Evolutionary conservation across 768 basidiomycete genomes (phyloP), one percentile per base, ranked within the genome.

Genomic region (Boletus bicolor): DNA sequence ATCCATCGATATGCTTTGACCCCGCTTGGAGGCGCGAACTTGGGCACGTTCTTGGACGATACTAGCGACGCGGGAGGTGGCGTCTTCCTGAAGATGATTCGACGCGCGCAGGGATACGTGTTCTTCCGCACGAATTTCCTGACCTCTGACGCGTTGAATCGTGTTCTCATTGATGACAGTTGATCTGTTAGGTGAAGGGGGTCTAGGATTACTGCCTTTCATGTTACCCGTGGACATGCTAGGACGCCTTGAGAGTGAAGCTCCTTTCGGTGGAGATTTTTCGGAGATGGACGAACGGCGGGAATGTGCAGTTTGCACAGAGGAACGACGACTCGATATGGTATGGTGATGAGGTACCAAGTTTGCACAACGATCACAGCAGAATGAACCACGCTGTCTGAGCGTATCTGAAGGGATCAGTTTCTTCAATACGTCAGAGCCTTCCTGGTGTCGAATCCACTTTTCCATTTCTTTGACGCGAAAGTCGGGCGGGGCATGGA

Each of bases 391-490:
- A 28, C 68, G 70, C 19, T 70, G 64, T 42, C 58, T 58, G 24
- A 68, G 43, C 9, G 51, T 52, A 38, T 72, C 68, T 10, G 49
- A 36, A 4, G 62, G 37, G 14, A 59, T 24, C 39, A 48, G 54
- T 58, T 56, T 70, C 56, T 62, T 71, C 44, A 65, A 32, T 17
- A 43, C 53, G n/a, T 67, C 68, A 41, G 62, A 34, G 36, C 64
- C 68, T 24, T 72, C 63, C 1, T 85, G 81, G 32, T 79, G 75
- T 54, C 81, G 76, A 63, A 87, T 81, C 88, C 88, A 90, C 55
- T 82, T 83, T 64, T 90, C 87, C 82, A 90, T 87, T 69, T 87
- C 87, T 70, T 87, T 87, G 37, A 89, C 71, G 19, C 86, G 79
- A 65, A 90, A 90, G 66, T 90, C 87, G 35, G 79, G 66, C 4